Base-by-base conservation (phyloP, 352 stramenopile species). In the Globisporangium carolinianum region DNA sequence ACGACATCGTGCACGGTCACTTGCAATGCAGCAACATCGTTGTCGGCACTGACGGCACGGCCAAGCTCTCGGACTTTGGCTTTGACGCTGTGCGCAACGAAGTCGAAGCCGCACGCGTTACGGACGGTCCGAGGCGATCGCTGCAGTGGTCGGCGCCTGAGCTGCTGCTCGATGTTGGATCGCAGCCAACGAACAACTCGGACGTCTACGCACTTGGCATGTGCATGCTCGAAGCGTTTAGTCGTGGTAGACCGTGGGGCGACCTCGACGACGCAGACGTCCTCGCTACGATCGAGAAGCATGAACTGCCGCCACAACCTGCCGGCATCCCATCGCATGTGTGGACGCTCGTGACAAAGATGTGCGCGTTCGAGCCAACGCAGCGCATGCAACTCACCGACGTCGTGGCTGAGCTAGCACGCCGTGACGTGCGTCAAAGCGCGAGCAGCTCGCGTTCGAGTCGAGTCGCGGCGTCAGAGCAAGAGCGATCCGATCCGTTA, bases 11-110 rank as follows among this genome's bases (percentile, higher is more conserved):
- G 24, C 87, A 96, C 61, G 76, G 87, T n/a, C 86, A 97, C 45
- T 68, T 96, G 9, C 96, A 96, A 56, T 86, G 79, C 52, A 83
- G 71, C 55, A 96, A 96, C 65, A 69, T 97, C 15, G 47, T 96
- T 17, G 66, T 94, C 5, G 79, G 76, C 5, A 53, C 58, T 4
- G 51, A 75, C 14, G 57, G 67, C 15, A 55, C 60, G 3, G 67
- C 66, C 7, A 76, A 78, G 56, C 57, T 81, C 36, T 64, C 62
- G 12, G 72, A 79, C 55, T 81, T 81, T 55, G 72, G 72, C 2
- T 73, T 72, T 42, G 61, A 58, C 1, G 65, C 66, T 41, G 70
- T 71, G 3, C 47, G 38, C 6, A 47, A 35, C n/a, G 14, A 49
- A 18, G 3, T 62, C 66, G 12, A 64, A 71, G n/a, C 68, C 63